Percentiles rank a stretch among this genome's conserved stretches.
phyloP scores from a whole-genome alignment of 73 alveolate genomes.

The Blepharisma stoltei region DNA sequence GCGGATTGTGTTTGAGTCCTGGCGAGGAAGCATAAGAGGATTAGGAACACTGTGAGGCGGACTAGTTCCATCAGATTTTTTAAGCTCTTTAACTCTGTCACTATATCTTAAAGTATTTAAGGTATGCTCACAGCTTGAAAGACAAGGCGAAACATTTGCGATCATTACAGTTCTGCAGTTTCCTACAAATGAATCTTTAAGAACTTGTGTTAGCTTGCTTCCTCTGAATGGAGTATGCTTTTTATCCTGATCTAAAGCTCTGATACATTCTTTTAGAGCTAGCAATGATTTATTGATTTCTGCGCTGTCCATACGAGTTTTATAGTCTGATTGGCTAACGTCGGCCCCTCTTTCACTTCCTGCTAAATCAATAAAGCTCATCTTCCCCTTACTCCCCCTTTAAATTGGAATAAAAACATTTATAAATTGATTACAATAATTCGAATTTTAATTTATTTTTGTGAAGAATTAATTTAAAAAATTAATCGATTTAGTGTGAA shows the following conservation, averaged over 20 bases:
- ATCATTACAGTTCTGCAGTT: constrained; percentile 99
- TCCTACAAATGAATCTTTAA: constrained; percentile 99
- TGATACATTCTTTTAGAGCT: constrained; percentile 99
- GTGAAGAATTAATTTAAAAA: too few species aligned
- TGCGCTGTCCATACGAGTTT: constrained; percentile 99
- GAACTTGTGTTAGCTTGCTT: constrained; percentile 96
- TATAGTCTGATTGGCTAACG: constrained; percentile 83
- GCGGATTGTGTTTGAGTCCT: background rate
- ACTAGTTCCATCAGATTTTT: constrained; percentile 48
- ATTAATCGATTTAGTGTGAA: too few species aligned
- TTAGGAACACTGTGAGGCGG: constrained; percentile 26
- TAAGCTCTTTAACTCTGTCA: constrained; percentile 99
- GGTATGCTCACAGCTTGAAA: constrained; percentile 96
- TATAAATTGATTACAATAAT: too few species aligned
- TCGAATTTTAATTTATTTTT: too few species aligned
- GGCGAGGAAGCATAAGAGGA: constrained; percentile 34
- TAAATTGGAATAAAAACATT: too few species aligned
- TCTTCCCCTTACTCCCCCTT: constrained; percentile 91
- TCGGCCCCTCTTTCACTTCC: constrained; percentile 94
- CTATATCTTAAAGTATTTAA: constrained; percentile 99
- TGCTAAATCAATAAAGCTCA: constrained; percentile 98
- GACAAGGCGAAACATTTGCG: constrained; percentile 97
- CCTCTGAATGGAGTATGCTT: constrained; percentile 99
- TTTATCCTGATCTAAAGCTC: constrained; percentile 98
- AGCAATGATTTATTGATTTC: constrained; percentile 98